Base-by-base conservation (phyloP, 202 grass and related monocot species). In the Zoysia matrella region DNA sequence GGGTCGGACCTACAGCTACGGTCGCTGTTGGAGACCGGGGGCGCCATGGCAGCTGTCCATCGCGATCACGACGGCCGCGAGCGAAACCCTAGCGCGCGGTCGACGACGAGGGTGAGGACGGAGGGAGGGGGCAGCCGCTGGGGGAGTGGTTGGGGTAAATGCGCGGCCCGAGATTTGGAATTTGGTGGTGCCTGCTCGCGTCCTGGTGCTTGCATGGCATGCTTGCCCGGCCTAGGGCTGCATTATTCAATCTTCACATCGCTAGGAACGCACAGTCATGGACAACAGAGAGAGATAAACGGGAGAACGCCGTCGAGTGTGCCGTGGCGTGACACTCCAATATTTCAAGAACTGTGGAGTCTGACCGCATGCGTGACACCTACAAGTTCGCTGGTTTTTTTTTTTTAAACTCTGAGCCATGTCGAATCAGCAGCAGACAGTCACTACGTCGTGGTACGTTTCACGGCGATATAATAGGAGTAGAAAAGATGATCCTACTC, bases 111-210 rank as follows among this genome's bases (percentile, higher is more conserved):
- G 46, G 46, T 3, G 46, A 6, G 46, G 46, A 6, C 4, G 46
- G 46, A 6, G 46, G 46, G 46, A n/a, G 18, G 84, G 67, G 58
- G 71, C 74, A 87, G 67, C 7, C 9, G 47, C 48, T 78, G 45
- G 82, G 78, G 85, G 88, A 80, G 88, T 93, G 52, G 91, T 93
- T 90, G 88, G 80, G 85, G 72, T 89, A 87, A 93, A 90, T 90
- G 85, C 82, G 87, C 78, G 65, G 85, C 85, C 87, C 86, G 11
- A 88, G 80, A 90, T 87, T 90, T 87, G 80, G 80, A 87, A 76
- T 74, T 67, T 87, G 71, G 84, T 63, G 22, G 62, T 77, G 77
- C 69, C 69, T 65, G 79, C 65, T 89, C 66, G 30, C 30, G 30
- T 36, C 30, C 56, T 47, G 78, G 67, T 56, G 76, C 42, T 83